Conservation (phyloP, 2,329 filamentous ascomycete species). For the Penicillium paneum region DNA sequence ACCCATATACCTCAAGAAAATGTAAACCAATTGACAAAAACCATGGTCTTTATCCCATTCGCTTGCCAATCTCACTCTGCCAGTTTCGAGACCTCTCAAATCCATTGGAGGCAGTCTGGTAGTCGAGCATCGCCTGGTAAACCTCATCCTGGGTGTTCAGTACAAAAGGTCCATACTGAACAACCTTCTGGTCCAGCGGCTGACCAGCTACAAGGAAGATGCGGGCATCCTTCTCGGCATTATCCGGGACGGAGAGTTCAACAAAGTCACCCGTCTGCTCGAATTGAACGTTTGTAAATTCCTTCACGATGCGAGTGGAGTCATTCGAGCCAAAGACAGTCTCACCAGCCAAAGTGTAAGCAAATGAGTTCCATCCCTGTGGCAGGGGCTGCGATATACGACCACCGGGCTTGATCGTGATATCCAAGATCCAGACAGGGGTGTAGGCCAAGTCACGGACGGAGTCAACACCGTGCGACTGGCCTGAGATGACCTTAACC, state of each 20-base stretch:
- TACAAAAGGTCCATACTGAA: conserved; percentile 87
- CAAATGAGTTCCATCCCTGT: conserved; percentile 82
- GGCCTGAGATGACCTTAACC: conserved; percentile 88
- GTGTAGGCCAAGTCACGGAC: conserved; percentile 92
- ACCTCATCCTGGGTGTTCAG: conserved; percentile 68
- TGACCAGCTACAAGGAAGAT: conserved; percentile 71
- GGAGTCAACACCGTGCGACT: conserved; percentile 77
- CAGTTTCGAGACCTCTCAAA: conserved; percentile 77
- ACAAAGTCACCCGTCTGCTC: conserved; percentile 74
- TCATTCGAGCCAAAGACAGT: conserved; percentile 58
- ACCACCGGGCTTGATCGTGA: conserved; percentile 76
- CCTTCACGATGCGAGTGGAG: conserved; percentile 33
- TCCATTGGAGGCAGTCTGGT: conserved; percentile 68
- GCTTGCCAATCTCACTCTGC: conserved; percentile 83
- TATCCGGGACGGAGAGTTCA: conserved; percentile 64
- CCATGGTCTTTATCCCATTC: conserved; percentile 49
- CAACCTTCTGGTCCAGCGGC: conserved; percentile 73
- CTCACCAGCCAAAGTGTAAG: conserved; percentile 75
- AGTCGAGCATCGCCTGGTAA: conserved; percentile 73
- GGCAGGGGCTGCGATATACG: conserved; percentile 72
- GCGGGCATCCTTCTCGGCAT: conserved; percentile 54
- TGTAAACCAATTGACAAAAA: not conserved
- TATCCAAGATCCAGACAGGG: conserved; percentile 91
- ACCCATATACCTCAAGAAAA: not conserved
- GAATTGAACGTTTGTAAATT: conserved; percentile 89